These are phyloP conservation scores for Daldinia vernicosa DNA, from an alignment of 495 filamentous ascomycete species.

Conservation along the genomic window DNA sequence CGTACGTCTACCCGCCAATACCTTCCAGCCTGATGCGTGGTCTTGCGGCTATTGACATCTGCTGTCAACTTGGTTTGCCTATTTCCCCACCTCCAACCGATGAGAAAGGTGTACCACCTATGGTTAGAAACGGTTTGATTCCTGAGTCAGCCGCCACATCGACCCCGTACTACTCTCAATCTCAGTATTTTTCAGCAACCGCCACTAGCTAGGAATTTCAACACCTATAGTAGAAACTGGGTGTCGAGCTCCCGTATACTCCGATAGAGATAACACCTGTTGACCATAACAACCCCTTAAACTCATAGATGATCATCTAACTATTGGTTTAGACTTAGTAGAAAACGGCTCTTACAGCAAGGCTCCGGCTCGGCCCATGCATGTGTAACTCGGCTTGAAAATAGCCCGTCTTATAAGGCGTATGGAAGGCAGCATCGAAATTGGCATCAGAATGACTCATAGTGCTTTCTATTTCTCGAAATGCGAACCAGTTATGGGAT, in stretches of 20 bases:
- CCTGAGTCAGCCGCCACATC: constrained; percentile 25
- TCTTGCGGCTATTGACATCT: constrained; percentile 12
- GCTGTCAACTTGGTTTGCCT: not conserved
- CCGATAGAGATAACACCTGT: not conserved
- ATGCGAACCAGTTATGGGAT: not conserved
- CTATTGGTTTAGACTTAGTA: not conserved
- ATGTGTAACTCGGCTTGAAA: not conserved
- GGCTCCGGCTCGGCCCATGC: not conserved
- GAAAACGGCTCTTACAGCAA: not conserved
- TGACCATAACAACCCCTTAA: not conserved
- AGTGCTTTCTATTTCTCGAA: not conserved
- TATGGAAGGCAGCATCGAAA: not conserved
- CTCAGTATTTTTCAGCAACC: not conserved
- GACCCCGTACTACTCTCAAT: not conserved
- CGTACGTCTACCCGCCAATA: not conserved
- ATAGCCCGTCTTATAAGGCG: not conserved
- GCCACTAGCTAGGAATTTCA: not conserved
- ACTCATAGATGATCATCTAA: not conserved
- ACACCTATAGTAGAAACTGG: not conserved
- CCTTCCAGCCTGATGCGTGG: constrained; percentile 11
- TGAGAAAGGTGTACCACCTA: not conserved
- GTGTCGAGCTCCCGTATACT: not conserved
- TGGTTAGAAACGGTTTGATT: constrained; percentile 10
- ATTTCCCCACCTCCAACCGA: constrained; percentile 1
- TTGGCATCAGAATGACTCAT: too few species aligned